Evolutionary conservation across 2,329 filamentous ascomycete species (phyloP).

Genomic region (Calonectria ilicicola): DNA sequence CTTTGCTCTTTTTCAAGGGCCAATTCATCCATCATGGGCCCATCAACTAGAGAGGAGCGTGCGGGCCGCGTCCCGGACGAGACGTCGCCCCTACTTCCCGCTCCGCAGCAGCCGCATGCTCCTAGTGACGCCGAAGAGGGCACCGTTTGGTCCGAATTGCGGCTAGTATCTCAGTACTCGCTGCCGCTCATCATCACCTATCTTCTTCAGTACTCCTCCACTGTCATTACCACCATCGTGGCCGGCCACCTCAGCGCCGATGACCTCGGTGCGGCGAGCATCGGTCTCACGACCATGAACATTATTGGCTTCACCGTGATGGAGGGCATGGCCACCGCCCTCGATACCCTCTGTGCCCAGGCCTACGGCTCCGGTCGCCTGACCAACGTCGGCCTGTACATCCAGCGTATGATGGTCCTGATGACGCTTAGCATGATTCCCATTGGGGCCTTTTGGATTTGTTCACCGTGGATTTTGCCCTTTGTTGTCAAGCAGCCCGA

Average conservation of each 20-base stretch:
- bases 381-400: conserved; percentile 62
- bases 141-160: conserved; percentile 32
- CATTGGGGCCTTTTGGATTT: conserved; percentile 62
- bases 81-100: not conserved
- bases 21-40: conserved; percentile 5
- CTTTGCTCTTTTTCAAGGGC: too few relatives aligned
- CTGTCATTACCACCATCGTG: conserved; percentile 62
- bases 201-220: conserved; percentile 65
- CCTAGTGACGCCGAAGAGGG: not conserved
- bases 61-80: not conserved
- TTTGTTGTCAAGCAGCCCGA: conserved; percentile 61
- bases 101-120: not conserved
- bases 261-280: conserved; percentile 63
- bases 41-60: not conserved
- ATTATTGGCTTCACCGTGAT: conserved; percentile 62
- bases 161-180: conserved; percentile 45
- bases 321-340: conserved; percentile 43
- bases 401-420: conserved; percentile 64
- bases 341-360: conserved; percentile 43
- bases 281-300: conserved; percentile 66
- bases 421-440: conserved; percentile 62
- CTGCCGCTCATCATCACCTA: conserved; percentile 64
- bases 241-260: conserved; percentile 66
- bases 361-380: conserved; percentile 53
- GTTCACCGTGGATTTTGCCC: conserved; percentile 58